A percentile compares a stretch with the other conserved stretches of the same genome.
phyloP scores from a whole-genome alignment of 2,329 filamentous ascomycete species.

The Lachnellula arida region DNA sequence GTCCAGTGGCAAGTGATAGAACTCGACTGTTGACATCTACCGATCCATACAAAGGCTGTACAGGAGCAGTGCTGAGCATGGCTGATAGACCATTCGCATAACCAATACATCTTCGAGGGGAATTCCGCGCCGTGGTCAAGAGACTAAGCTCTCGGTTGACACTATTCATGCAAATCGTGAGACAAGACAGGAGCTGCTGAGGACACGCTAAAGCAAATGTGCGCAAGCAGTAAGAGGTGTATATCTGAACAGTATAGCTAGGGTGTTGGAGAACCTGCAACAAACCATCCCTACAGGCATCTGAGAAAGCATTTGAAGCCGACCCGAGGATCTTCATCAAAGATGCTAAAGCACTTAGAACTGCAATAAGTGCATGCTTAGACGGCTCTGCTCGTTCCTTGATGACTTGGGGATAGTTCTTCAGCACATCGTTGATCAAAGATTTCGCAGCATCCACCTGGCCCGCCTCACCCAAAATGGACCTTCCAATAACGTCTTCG shows the following conservation, averaged over 20 bases:
- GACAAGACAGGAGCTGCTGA: constrained; percentile 82
- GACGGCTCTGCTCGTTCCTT: constrained; percentile 84
- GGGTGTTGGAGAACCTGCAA: constrained; percentile 90
- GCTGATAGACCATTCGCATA: constrained; percentile 90
- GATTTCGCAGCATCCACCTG: constrained; percentile 77
- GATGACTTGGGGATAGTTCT: constrained; percentile 87
- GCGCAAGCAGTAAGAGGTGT: constrained; percentile 80
- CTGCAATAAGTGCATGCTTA: constrained; percentile 77
- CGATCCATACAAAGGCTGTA: constrained; percentile 87
- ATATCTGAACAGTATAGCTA: constrained; percentile 92
- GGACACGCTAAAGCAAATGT: constrained; percentile 86
- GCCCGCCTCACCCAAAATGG: constrained; percentile 83
- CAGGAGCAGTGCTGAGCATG: constrained; percentile 81
- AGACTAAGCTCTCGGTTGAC: constrained; percentile 80
- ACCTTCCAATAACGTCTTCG: constrained; percentile 74
- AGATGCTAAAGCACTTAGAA: constrained; percentile 73
- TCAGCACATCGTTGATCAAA: constrained; percentile 82
- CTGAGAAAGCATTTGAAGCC: constrained; percentile 72
- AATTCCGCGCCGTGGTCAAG: constrained; percentile 69
- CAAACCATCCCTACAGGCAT: constrained; percentile 78
- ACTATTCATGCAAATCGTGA: constrained; percentile 96
- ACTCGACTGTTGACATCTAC: constrained; percentile 93
- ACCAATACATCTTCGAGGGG: constrained; percentile 77
- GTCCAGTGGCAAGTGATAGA: constrained; percentile 81
- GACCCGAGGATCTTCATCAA: constrained; percentile 78